phyloP scores from a whole-genome alignment of 2,329 filamentous ascomycete genomes.

The Exophiala alcalophila region DNA sequence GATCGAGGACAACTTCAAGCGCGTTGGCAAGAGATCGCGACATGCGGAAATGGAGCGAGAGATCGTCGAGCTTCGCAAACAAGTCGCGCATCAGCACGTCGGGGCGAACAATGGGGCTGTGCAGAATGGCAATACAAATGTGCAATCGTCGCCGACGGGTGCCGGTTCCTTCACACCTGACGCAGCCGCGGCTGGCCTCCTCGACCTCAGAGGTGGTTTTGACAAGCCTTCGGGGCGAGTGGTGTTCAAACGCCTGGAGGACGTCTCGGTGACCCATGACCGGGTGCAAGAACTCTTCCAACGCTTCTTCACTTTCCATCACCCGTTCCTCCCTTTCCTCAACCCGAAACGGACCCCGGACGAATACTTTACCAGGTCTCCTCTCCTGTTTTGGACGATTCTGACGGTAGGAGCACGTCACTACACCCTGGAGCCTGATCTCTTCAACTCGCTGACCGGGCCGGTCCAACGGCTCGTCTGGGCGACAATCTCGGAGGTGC shows the following conservation, averaged over 20 bases:
- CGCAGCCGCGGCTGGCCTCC: constrained; percentile 49
- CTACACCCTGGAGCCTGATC: constrained; percentile 52
- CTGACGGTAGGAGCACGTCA: constrained; percentile 61
- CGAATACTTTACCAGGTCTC: constrained; percentile 57
- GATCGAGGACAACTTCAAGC: constrained; percentile 67
- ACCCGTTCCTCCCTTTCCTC: constrained; percentile 63
- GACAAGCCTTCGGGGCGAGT: constrained; percentile 36
- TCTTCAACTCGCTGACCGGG: constrained; percentile 52
- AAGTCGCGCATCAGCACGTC: constrained; percentile 39
- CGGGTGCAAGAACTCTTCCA: constrained; percentile 46
- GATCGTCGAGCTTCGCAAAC: constrained; percentile 50
- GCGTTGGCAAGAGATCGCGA: constrained; percentile 64
- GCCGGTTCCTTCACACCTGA: constrained; percentile 39
- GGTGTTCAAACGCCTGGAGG: constrained; percentile 51
- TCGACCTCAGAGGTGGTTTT: constrained; percentile 47
- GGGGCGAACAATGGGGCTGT: constrained; percentile 4
- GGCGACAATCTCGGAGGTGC: constrained; percentile 59
- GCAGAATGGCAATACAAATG: constrained; percentile 10
- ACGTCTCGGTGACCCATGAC: constrained; percentile 45
- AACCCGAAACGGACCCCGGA: constrained; percentile 54
- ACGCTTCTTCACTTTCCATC: constrained; percentile 63
- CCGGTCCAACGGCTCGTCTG: constrained; percentile 59
- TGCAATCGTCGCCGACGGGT: constrained; percentile 10
- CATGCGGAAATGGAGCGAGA: constrained; percentile 63
- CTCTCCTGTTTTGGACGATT: constrained; percentile 68